Conservation (phyloP, 129 eudicot genomes). For the Heracleum sosnowskyi region DNA sequence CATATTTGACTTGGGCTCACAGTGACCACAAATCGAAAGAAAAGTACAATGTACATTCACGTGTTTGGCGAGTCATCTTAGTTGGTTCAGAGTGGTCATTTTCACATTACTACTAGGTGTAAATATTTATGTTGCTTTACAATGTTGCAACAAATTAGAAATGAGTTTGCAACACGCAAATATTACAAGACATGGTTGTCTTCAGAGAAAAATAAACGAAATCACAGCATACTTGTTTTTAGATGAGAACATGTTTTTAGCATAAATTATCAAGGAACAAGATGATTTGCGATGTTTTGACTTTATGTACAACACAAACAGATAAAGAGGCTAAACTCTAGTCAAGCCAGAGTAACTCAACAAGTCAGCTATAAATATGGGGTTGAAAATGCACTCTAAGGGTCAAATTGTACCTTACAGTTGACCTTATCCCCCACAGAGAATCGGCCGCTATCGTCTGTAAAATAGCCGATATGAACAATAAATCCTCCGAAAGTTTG, state of each 20-base stretch:
- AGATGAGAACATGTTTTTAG: not conserved
- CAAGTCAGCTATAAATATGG: not conserved
- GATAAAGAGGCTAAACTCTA: not conserved
- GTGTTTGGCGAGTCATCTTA: not conserved
- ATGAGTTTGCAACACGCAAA: not conserved
- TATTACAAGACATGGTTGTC: not conserved
- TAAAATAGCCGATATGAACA: constrained; percentile 72
- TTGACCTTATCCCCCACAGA: constrained; percentile 60
- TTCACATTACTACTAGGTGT: not conserved
- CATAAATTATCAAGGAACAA: not conserved
- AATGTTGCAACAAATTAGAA: not conserved
- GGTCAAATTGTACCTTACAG: constrained; percentile 54
- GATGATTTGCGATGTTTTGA: not conserved
- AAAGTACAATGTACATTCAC: not conserved
- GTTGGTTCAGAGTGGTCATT: not conserved
- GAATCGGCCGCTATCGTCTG: constrained; percentile 46
- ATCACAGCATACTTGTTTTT: no score
- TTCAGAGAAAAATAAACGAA: not conserved
- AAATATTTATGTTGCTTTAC: not conserved
- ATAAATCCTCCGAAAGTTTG: constrained; percentile 80
- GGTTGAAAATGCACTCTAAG: not conserved
- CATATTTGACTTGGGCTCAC: not conserved
- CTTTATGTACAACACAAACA: not conserved
- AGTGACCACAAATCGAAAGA: not conserved
- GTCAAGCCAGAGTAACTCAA: not conserved